Percentiles rank a stretch among this genome's conserved stretches.
Evolutionary conservation across 768 basidiomycete genomes (phyloP).

Genomic region (Multifurca ochricompacta): DNA sequence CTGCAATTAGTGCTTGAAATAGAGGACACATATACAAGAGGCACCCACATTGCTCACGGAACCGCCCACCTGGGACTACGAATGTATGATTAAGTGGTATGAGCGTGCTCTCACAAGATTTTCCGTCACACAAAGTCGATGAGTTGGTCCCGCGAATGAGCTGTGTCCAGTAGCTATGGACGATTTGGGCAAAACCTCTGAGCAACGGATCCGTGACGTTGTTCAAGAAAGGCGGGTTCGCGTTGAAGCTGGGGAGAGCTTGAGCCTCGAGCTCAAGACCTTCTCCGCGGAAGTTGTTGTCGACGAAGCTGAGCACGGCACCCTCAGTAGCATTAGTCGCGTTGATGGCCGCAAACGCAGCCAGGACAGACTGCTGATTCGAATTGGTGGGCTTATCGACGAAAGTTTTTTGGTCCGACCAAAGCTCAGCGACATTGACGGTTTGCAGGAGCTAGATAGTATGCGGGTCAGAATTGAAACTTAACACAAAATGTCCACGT

Average conservation of each 20-base stretch:
- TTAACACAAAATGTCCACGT: not conserved
- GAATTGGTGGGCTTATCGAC: conserved; percentile 83
- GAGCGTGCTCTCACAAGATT: conserved; percentile 69
- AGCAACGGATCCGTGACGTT: conserved; percentile 65
- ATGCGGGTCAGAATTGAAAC: not conserved
- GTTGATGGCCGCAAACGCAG: conserved; percentile 49
- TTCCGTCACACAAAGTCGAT: conserved; percentile 52
- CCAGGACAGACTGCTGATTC: conserved; percentile 53
- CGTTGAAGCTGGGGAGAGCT: conserved; percentile 51
- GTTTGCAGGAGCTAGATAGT: conserved; percentile 68
- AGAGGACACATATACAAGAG: not conserved
- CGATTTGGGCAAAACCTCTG: conserved; percentile 65
- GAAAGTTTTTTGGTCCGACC: conserved; percentile 78
- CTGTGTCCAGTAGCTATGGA: conserved; percentile 79
- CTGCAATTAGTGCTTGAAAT: not conserved
- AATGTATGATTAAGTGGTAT: conserved; percentile 91
- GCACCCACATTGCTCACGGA: conserved; percentile 74
- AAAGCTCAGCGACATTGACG: conserved; percentile 70
- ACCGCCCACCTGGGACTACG: conserved; percentile 82
- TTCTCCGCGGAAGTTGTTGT: conserved; percentile 74
- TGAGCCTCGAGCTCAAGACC: conserved; percentile 72
- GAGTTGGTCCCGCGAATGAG: conserved; percentile 71
- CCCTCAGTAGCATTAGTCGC: conserved; percentile 48
- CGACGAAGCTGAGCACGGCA: conserved; percentile 58
- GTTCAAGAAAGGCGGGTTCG: conserved; percentile 56